Percentiles rank a stretch among this genome's conserved stretches.
These are phyloP conservation scores for Phalaenopsis hybrid DNA, from an alignment of 116 monocot species.

Conservation along the genomic window DNA sequence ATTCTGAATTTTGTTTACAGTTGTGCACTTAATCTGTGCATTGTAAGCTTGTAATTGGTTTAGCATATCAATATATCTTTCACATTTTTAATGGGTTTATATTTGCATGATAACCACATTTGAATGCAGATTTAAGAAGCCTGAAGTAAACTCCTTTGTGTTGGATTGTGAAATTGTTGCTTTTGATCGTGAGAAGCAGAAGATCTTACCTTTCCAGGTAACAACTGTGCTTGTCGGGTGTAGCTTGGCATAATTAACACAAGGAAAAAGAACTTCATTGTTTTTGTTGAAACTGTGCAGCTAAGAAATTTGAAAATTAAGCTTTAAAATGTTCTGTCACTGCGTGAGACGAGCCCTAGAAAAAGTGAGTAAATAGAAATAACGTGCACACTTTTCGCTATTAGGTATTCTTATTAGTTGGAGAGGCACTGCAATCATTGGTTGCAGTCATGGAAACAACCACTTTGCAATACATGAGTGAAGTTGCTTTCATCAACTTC, in stretches of 20 bases:
- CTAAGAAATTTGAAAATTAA: not conserved
- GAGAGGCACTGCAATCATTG: not conserved
- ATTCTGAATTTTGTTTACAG: not conserved
- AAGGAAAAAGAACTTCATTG: not conserved
- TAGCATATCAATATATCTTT: slow-evolving; percentile 4
- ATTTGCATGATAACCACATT: not conserved
- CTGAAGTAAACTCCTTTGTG: slow-evolving; percentile 77
- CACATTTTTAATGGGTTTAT: not conserved
- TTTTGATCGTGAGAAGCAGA: slow-evolving; percentile 80
- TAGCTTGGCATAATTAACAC: not conserved
- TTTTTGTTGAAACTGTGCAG: not conserved
- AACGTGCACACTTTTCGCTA: not conserved
- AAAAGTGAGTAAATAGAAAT: not conserved
- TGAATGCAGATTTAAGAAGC: slow-evolving; percentile 72
- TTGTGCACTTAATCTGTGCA: not conserved
- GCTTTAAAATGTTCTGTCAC: not conserved
- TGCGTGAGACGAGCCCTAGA: not conserved
- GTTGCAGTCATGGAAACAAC: not conserved
- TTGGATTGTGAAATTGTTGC: slow-evolving; percentile 99
- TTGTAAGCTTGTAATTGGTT: not conserved
- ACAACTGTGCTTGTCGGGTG: not conserved
- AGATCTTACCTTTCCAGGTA: slow-evolving; percentile 97
- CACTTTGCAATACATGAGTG: not conserved
- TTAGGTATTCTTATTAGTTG: not conserved
- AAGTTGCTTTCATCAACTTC: not conserved